phyloP scores from a whole-genome alignment of 148 eudicot genomes.

The Chenopodium berlandieri region DNA sequence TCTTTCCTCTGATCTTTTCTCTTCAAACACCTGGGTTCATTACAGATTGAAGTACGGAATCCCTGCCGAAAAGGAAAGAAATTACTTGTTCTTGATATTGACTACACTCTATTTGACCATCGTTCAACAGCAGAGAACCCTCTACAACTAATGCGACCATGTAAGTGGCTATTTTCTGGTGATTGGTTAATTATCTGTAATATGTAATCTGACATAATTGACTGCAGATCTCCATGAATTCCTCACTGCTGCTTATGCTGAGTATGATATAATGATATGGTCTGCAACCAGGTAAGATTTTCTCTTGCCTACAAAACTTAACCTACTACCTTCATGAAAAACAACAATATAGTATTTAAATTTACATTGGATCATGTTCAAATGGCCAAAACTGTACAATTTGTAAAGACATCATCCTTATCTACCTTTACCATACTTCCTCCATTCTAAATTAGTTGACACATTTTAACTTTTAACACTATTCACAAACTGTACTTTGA shows the following conservation, averaged over 20 bases:
- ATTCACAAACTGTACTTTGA: no score
- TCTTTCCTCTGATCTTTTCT: neutral
- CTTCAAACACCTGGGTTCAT: neutral
- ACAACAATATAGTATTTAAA: neutral
- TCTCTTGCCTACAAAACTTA: neutral
- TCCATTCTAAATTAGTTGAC: no score
- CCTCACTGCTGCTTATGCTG: slow-evolving; percentile 90
- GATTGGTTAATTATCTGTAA: neutral
- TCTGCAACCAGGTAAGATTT: slow-evolving; percentile 84
- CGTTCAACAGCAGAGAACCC: slow-evolving; percentile 95
- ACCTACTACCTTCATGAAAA: neutral
- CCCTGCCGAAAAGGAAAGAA: slow-evolving; percentile 95
- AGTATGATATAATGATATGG: slow-evolving; percentile 98
- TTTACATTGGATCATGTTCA: neutral
- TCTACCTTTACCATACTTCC: no score
- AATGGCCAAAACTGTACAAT: neutral
- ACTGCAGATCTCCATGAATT: slow-evolving; percentile 91
- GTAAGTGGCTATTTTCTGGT: slow-evolving; percentile 43
- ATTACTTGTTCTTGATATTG: slow-evolving; percentile 93
- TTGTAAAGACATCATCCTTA: neutral
- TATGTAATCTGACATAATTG: neutral
- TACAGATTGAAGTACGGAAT: slow-evolving; percentile 74
- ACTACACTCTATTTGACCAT: slow-evolving; percentile 94
- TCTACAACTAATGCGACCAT: slow-evolving; percentile 92
- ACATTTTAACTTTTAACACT: no score